phyloP scores from a whole-genome alignment of 2,329 filamentous ascomycete species.

The Phialemonium atrogriseum region DNA sequence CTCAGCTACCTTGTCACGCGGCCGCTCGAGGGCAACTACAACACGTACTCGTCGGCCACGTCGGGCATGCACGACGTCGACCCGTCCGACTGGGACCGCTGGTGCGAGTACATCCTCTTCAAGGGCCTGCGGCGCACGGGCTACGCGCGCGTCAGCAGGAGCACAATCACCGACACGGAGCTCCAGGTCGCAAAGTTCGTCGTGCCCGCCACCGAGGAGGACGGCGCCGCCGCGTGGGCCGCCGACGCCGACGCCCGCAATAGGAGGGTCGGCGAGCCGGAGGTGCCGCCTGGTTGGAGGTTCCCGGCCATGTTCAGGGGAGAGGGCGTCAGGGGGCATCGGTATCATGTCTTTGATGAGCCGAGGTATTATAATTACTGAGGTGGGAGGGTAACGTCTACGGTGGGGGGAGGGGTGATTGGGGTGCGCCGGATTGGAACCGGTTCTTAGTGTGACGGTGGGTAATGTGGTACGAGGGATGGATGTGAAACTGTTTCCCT shows the following conservation, averaged over 20 bases:
- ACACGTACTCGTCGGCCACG: constrained; percentile 78
- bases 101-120: constrained; percentile 98
- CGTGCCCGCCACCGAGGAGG: constrained; percentile 60
- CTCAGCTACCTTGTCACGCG: constrained; percentile 90
- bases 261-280: constrained; percentile 54
- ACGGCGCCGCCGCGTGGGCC: constrained; percentile 34
- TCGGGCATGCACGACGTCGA: constrained; percentile 97
- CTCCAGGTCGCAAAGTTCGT: constrained; percentile 94
- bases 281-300: constrained; percentile 67
- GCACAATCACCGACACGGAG: constrained; percentile 94
- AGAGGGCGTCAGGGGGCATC: constrained; percentile 77
- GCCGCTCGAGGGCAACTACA: constrained; percentile 89
- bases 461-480: too few species aligned
- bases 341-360: constrained; percentile 92
- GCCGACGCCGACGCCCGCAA: constrained; percentile 46
- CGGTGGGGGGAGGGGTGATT: too few species aligned
- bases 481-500: too few species aligned
- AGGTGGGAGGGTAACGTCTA: constrained; percentile 1
- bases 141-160: constrained; percentile 81
- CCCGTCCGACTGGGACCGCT: constrained; percentile 85
- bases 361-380: constrained; percentile 59
- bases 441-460: too few species aligned
- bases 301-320: constrained; percentile 84
- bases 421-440: too few species aligned
- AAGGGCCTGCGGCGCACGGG: constrained; percentile 79